phyloP scores from a whole-genome alignment of 257 asterid genomes.

The Apocynum venetum region DNA sequence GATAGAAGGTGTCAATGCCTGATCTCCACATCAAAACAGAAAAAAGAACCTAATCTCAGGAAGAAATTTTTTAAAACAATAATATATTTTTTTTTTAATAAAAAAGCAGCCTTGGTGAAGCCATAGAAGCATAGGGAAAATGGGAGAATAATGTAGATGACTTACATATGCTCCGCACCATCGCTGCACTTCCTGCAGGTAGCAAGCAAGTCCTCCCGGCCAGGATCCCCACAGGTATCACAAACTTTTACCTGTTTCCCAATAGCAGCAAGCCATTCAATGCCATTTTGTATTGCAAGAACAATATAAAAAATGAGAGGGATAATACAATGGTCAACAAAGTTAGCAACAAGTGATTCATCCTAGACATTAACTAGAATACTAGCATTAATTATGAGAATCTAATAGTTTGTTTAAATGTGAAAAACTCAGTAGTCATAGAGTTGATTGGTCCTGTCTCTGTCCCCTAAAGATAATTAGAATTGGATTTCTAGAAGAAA shows the following conservation, averaged over 20 bases:
- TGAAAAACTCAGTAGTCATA: not conserved
- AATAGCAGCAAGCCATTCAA: slow-evolving; percentile 1
- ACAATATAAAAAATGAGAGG: not conserved
- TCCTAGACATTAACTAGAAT: not conserved
- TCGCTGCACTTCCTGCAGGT: slow-evolving; percentile 78
- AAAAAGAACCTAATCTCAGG: slow-evolving; percentile 1
- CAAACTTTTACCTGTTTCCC: slow-evolving; percentile 82
- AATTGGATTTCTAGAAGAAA: not conserved
- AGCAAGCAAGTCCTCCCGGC: slow-evolving; percentile 88
- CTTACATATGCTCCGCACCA: slow-evolving; percentile 99
- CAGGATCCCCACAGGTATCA: slow-evolving; percentile 97
- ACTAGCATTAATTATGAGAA: not conserved
- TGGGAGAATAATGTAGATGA: not conserved
- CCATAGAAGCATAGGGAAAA: not conserved
- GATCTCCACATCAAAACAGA: slow-evolving; percentile 4
- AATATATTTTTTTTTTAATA: too few relatives aligned
- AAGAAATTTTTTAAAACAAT: not conserved
- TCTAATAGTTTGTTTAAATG: not conserved
- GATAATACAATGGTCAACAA: not conserved
- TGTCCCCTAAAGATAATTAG: not conserved
- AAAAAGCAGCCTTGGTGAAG: slow-evolving; percentile 4
- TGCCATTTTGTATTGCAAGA: not conserved
- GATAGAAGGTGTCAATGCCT: not conserved
- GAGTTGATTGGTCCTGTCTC: not conserved
- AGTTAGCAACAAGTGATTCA: not conserved